Conservation (phyloP, 2,329 filamentous ascomycete species). For the Aspergillus sp. region DNA sequence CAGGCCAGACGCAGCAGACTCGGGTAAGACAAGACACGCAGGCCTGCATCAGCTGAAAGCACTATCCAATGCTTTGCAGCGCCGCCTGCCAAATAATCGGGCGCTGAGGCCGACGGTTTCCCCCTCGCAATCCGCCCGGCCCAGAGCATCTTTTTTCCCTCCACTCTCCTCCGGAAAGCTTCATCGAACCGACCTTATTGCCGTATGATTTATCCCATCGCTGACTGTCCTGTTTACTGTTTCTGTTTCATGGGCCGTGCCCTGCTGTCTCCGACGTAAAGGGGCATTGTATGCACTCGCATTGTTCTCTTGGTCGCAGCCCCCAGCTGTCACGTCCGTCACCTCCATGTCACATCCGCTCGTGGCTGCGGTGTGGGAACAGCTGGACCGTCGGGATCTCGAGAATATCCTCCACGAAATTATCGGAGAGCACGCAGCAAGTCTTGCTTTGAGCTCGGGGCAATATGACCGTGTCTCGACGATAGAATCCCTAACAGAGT, state of each 20-base stretch:
- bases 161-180: background rate
- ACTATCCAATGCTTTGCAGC: background rate
- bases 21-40: constrained; percentile 23
- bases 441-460: constrained; percentile 24
- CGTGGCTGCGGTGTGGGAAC: constrained; percentile 37
- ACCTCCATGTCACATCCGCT: constrained; percentile 31
- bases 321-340: background rate
- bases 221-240: background rate
- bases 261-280: background rate
- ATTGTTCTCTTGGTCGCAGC: constrained; percentile 17
- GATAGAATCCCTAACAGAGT: constrained; percentile 26
- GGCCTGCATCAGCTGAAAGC: constrained; percentile 22
- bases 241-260: background rate
- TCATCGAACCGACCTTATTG: constrained; percentile 2
- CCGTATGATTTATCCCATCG: background rate
- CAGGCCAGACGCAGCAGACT: constrained; percentile 2
- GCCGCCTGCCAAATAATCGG: background rate
- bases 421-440: constrained; percentile 35
- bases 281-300: background rate
- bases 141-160: constrained; percentile 1
- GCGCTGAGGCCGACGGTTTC: constrained; percentile 3
- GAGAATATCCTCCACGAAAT: constrained; percentile 36
- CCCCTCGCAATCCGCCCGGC: constrained; percentile 4
- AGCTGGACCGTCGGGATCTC: constrained; percentile 35
- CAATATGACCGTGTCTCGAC: constrained; percentile 22